These are phyloP conservation scores for Saccharata proteae DNA, from an alignment of 2,329 filamentous ascomycete species.

Conservation along the genomic window DNA sequence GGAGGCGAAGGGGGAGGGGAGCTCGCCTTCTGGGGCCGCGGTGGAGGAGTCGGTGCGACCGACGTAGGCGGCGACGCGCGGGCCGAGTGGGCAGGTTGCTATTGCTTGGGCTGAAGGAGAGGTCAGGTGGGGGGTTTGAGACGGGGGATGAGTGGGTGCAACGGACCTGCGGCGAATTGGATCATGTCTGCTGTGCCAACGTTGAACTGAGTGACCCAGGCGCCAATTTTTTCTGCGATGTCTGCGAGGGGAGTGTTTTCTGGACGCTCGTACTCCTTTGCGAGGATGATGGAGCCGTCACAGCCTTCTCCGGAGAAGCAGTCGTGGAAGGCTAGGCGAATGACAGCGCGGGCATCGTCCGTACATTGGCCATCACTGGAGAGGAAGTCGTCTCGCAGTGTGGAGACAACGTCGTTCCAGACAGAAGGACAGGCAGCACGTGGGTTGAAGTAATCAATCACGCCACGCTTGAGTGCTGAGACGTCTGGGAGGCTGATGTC, in stretches of 20 bases:
- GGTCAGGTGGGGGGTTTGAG: background rate
- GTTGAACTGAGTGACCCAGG: conserved; percentile 29
- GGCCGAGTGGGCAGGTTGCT: conserved; percentile 40
- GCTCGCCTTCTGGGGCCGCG: conserved; percentile 30
- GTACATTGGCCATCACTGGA: conserved; percentile 15
- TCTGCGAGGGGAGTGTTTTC: conserved; percentile 35
- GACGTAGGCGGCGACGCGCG: conserved; percentile 37
- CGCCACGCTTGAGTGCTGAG: conserved; percentile 4
- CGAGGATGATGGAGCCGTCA: conserved; percentile 30
- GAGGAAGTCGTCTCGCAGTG: conserved; percentile 13
- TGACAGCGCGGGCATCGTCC: conserved; percentile 17
- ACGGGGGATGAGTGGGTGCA: conserved; percentile 4
- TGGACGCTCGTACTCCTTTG: conserved; percentile 22
- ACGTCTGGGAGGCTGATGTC: no score
- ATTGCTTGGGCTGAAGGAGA: conserved; percentile 30
- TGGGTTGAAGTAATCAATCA: conserved; percentile 3
- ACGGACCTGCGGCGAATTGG: conserved; percentile 31
- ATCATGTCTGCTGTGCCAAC: conserved; percentile 44
- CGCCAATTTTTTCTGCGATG: conserved; percentile 27
- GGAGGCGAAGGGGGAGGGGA: conserved; percentile 31
- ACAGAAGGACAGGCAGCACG: conserved; percentile 13
- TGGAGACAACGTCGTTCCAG: conserved; percentile 14
- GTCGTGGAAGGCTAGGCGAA: conserved; percentile 22
- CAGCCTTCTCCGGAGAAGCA: conserved; percentile 23
- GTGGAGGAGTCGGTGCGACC: conserved; percentile 34